Evolutionary conservation across 2,329 filamentous ascomycete species (phyloP).

Genomic region (Hypoxylon sp.): DNA sequence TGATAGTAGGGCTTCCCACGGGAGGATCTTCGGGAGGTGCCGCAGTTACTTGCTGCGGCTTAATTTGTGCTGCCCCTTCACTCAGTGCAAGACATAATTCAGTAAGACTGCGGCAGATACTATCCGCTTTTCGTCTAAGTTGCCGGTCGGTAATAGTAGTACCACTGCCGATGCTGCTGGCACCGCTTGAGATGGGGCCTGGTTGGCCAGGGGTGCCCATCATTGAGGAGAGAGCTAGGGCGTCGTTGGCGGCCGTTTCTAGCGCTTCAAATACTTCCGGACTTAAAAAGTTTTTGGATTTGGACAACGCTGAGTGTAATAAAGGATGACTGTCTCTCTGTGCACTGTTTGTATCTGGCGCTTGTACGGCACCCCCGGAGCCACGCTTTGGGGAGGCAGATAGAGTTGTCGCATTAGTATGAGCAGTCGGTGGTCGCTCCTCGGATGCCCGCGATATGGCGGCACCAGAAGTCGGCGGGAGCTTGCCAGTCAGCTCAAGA

Average conservation of each 20-base stretch:
- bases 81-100: conserved; percentile 90
- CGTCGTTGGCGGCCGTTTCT: conserved; percentile 86
- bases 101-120: conserved; percentile 91
- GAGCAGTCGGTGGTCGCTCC: conserved; percentile 90
- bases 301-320: conserved; percentile 83
- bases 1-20: conserved; percentile 63
- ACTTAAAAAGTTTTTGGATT: conserved; percentile 79
- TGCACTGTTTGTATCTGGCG: conserved; percentile 61
- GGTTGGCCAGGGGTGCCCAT: conserved; percentile 80
- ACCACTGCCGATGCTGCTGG: conserved; percentile 70
- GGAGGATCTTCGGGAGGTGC: conserved; percentile 50
- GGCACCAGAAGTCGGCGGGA: conserved; percentile 85
- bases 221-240: conserved; percentile 82
- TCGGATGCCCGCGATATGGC: conserved; percentile 81
- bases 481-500: conserved; percentile 89
- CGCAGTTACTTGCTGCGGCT: conserved; percentile 53
- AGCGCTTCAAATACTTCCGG: conserved; percentile 83
- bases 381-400: conserved; percentile 88
- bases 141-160: conserved; percentile 81
- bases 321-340: conserved; percentile 79
- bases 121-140: conserved; percentile 90
- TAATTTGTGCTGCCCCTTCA: conserved; percentile 66
- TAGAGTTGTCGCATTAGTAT: conserved; percentile 86
- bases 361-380: conserved; percentile 64
- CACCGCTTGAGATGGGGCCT: conserved; percentile 76